Percentiles rank a stretch among this genome's conserved stretches.
phyloP scores from a whole-genome alignment of 345 rosid species.

The Acer campestre region DNA sequence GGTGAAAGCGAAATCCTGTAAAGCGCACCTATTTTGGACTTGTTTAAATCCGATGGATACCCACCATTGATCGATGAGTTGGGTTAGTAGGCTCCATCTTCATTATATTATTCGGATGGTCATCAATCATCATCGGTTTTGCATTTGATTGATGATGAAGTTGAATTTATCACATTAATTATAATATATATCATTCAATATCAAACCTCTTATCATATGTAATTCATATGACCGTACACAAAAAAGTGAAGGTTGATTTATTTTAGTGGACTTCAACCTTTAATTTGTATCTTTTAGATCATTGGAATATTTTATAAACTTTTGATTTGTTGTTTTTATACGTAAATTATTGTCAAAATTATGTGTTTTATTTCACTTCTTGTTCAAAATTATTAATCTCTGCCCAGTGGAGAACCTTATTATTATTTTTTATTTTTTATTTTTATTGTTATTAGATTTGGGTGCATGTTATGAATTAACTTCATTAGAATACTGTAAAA shows the following conservation, averaged over 20 bases:
- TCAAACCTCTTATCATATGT: background rate
- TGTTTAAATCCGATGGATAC: background rate
- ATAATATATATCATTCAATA: background rate
- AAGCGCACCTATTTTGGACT: background rate
- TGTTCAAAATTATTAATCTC: background rate
- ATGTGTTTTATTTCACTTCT: too few species aligned
- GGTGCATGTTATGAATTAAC: too few species aligned
- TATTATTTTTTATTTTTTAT: too few species aligned
- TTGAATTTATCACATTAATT: background rate
- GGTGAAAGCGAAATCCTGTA: slow-evolving; percentile 12
- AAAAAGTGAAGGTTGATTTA: too few species aligned
- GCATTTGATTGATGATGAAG: background rate
- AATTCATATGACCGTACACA: background rate
- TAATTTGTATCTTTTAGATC: too few species aligned
- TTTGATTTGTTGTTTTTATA: too few species aligned
- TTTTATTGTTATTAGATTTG: too few species aligned
- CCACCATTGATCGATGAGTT: background rate
- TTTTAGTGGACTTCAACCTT: background rate
- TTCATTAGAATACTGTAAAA: too few species aligned
- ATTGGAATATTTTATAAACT: too few species aligned
- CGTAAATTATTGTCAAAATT: too few species aligned
- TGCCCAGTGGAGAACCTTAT: too few species aligned
- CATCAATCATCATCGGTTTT: background rate
- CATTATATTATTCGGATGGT: background rate
- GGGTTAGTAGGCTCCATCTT: background rate